Base-by-base conservation (phyloP, 23 red algal genomes). In the Porphyridium purpureum region DNA sequence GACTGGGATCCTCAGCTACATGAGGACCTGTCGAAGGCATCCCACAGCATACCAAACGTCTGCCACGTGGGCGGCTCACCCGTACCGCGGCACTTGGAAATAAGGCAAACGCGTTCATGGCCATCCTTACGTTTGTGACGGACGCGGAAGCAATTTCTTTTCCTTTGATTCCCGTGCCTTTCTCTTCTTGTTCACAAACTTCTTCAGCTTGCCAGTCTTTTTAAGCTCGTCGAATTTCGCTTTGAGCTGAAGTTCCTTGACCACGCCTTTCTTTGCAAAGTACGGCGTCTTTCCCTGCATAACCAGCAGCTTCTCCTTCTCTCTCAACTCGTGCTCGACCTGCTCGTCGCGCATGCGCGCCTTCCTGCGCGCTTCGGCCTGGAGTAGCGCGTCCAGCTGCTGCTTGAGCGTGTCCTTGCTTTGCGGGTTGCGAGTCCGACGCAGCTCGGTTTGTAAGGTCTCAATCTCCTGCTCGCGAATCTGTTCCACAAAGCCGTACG, bases 121-220 rank as follows among this genome's bases (percentile, higher is more conserved):
- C n/a, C n/a, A n/a, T n/a, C n/a, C n/a, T n/a, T n/a, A n/a, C n/a
- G n/a, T n/a, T n/a, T n/a, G n/a, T n/a, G n/a, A n/a, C n/a, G n/a
- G n/a, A n/a, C n/a, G n/a, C n/a, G n/a, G n/a, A n/a, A 78, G 35
- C 5, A 78, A 61, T 52, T 78, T 78, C 59, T 46, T 62, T 26
- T 78, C 72, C 49, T 78, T 78, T 14, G 57, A 26, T 35, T 59
- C 59, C 23, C 62, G 30, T 2, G 59, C 33, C 11, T 53, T 54
- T 52, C 72, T 65, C 7, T 61, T 44, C 50, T 78, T 78, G 41
- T 78, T 47, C 53, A 78, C 67, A 52, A 56, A 78, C 33, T 57
- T 78, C 48, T 78, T 62, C 3, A 78, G 24, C 23, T 61, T 61
- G 1, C 72, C 72, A 21, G 27, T 65, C 46, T 66, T 55, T 44